phyloP scores from a whole-genome alignment of 1,284 basidiomycete genomes.

The Ustilago crameri region DNA sequence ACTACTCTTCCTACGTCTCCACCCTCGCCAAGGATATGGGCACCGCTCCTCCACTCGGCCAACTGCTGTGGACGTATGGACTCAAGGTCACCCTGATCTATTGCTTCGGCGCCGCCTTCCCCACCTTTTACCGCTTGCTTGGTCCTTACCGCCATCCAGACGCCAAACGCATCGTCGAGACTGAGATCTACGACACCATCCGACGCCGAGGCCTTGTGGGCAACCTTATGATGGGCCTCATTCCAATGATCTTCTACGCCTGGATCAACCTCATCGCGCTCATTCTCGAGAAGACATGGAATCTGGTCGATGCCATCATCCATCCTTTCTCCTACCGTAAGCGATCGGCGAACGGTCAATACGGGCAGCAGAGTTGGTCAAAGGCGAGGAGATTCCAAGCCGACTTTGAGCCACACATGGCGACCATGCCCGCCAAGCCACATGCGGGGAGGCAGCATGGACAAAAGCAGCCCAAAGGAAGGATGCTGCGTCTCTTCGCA shows the following conservation, averaged over 20 bases:
- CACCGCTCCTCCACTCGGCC: conserved; percentile 72
- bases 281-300: conserved; percentile 54
- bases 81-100: conserved; percentile 74
- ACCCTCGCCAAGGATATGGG: conserved; percentile 76
- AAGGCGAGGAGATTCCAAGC: conserved; percentile 27
- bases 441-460: not conserved
- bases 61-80: conserved; percentile 73
- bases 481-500: conserved; percentile 42
- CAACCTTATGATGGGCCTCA: conserved; percentile 74
- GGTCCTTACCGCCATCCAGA: conserved; percentile 72
- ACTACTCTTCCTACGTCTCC: conserved; percentile 74
- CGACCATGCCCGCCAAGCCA: not conserved
- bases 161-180: conserved; percentile 70
- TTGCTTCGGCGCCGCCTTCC: conserved; percentile 76
- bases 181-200: conserved; percentile 77
- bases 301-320: conserved; percentile 4
- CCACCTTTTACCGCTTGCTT: conserved; percentile 74
- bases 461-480: conserved; percentile 8
- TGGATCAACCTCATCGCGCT: conserved; percentile 68
- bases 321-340: conserved; percentile 6
- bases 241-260: conserved; percentile 70
- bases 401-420: conserved; percentile 25
- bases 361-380: not conserved
- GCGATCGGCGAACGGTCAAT: not conserved
- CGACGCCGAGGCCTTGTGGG: conserved; percentile 73